These are phyloP conservation scores for Suillus decipiens DNA, from an alignment of 768 basidiomycete species.

Conservation along the genomic window DNA sequence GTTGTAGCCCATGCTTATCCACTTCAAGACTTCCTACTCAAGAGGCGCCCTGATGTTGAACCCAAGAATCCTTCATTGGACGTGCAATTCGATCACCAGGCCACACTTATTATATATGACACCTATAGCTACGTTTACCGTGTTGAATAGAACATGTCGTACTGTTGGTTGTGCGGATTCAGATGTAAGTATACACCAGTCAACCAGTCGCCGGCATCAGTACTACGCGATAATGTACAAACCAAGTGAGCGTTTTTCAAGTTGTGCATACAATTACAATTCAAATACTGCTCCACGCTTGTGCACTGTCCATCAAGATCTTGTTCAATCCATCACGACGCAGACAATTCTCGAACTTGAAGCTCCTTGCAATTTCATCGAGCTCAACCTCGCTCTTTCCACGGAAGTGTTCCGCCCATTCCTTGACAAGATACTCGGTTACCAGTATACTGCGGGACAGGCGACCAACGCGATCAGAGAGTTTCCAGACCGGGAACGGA, in stretches of 20 bases:
- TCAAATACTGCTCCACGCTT: slow-evolving; percentile 8
- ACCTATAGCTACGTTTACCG: not conserved
- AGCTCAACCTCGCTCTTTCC: slow-evolving; percentile 61
- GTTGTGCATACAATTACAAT: not conserved
- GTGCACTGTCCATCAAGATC: slow-evolving; percentile 48
- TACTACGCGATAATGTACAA: not conserved
- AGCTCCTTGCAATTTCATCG: slow-evolving; percentile 74
- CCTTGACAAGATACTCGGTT: slow-evolving; percentile 68
- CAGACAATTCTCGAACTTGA: slow-evolving; percentile 68
- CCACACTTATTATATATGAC: not conserved
- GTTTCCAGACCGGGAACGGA: slow-evolving; percentile 65
- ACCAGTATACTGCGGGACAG: slow-evolving; percentile 69
- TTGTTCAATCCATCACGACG: slow-evolving; percentile 67
- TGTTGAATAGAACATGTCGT: not conserved
- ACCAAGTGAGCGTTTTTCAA: not conserved
- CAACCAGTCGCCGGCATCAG: not conserved
- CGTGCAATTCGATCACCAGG: not conserved
- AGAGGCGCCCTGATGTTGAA: not conserved
- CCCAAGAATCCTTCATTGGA: not conserved
- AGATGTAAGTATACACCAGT: not conserved
- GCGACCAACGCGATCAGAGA: slow-evolving; percentile 54
- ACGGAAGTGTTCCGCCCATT: slow-evolving; percentile 72
- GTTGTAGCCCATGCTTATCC: not conserved
- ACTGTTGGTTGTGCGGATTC: not conserved
- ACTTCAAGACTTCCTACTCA: not conserved